Base-by-base conservation (phyloP, 164 flowering plant species). In the Hamamelis virginiana region DNA sequence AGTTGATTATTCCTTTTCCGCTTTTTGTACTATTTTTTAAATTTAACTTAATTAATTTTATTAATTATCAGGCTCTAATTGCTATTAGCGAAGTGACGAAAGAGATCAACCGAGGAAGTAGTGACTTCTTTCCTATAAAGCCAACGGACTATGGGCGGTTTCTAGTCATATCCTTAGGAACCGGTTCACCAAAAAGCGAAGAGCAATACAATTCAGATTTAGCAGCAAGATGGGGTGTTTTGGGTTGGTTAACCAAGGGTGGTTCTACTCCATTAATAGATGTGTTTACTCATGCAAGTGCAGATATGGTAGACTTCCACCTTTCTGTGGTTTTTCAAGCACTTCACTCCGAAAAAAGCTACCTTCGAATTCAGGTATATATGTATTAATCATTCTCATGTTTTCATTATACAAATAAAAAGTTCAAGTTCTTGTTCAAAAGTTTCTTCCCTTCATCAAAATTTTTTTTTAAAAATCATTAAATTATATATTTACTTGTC, bases 161-260 rank as follows among this genome's bases (percentile, higher is more conserved):
- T 52, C 38, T 77, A 19, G 77, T 80, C 8, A 63, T 82, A 11
- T 82, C 85, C 3, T 5, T 80, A 13, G 85, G 85, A 23, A 82
- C 85, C 0, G 83, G 85, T 13, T 45, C 78, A n/a, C 38, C 66
- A 4, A 77, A 68, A 50, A 22, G 11, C 0, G 67, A 63, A 23
- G 44, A 57, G 48, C 75, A 75, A 48, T 77, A 70, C 61, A 50
- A 41, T 25, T 79, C 83, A 1, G 41, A 46, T 3, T 18, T 11
- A 1, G 83, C 80, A 21, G 59, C 83, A 23, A 77, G 74, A 8
- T 82, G 85, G 85, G 81, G 81, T 10, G 9, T 73, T 25, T 22
- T 77, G 43, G 77, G 78, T 11, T 82, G 83, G 83, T 27, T 75
- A 27, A 16, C 33, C 11, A 59, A 26, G 9, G 27, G 61, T 0